phyloP scores from a whole-genome alignment of 2,329 filamentous ascomycete genomes.

The Phaeosphaeria sp. region DNA sequence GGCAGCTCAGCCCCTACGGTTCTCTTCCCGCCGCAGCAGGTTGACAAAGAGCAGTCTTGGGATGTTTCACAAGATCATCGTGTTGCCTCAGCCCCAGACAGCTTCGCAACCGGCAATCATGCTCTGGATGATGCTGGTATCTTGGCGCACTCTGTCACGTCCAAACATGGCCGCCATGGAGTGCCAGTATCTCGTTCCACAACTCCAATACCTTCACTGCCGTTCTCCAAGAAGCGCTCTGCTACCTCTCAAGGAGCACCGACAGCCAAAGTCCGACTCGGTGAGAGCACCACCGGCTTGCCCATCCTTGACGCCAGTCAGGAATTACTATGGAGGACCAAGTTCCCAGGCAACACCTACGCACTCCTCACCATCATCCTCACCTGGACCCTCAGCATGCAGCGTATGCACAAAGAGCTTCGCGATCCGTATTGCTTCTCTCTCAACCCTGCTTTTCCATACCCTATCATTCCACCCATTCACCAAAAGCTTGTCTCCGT shows the following conservation, averaged over 20 bases:
- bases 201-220: constrained; percentile 8
- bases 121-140: not conserved
- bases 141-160: not conserved
- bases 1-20: not conserved
- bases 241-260: constrained; percentile 4
- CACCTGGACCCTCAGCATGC: constrained; percentile 27
- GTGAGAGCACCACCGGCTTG: constrained; percentile 9
- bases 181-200: not conserved
- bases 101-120: not conserved
- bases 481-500: constrained; percentile 19
- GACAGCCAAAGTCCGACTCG: constrained; percentile 2
- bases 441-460: constrained; percentile 24
- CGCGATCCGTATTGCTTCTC: constrained; percentile 16
- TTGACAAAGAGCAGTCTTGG: constrained; percentile 3
- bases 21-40: constrained; percentile 13
- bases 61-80: not conserved
- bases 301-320: constrained; percentile 9
- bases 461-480: constrained; percentile 13
- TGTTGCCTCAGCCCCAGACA: not conserved
- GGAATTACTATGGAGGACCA: constrained; percentile 5
- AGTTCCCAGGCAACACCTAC: constrained; percentile 23
- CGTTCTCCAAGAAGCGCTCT: constrained; percentile 10
- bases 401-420: constrained; percentile 10
- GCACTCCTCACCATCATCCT: constrained; percentile 22
- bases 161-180: not conserved